Evolutionary conservation across 768 basidiomycete species (phyloP), one percentile per base, ranked within the genome.

Genomic region (Fomitopsis serialis): DNA sequence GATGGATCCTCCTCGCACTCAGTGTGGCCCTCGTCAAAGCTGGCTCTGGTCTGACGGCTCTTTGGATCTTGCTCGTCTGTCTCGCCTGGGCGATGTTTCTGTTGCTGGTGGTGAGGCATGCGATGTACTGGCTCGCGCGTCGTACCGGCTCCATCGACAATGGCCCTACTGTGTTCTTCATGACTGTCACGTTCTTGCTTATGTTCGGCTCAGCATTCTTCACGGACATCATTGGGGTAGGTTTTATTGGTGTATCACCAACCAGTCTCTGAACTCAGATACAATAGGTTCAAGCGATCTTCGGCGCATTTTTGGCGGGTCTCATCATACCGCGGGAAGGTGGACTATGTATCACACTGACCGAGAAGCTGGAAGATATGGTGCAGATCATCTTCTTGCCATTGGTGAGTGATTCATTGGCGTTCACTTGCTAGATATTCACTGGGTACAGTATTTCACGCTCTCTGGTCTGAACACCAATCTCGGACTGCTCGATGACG

Each of bases 361-460:
- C 89, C 0, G 89, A 92, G 60, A 94, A 89, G 67, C 68, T 94
- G 24, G 93, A 97, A 69, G 93, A 96, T 73, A 70, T 94, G n/a
- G 83, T 93, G 9, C 70, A 78, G 3, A 81, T 91, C 54, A 63
- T 91, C 3, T 81, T 92, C 63, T 61, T 94, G 29, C 91, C 91
- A 6, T 74, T 92, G 53, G 89, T 90, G 65, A 55, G 86, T 68
- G 43, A 13, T 19, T 29, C 15, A 34, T 12, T 17, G 44, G 6
- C 11, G 42, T 32, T 37, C 27, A 48, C 42, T 49, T 54, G 45
- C 42, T 15, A 27, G 29, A 51, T 60, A 66, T 37, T 17, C 13
- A 15, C 8, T 19, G n/a, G 15, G 8, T 25, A 15, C 55, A 87
- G 86, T 92, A 92, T 70, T 94, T 92, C 65, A 76, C 82, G 0